phyloP scores from a whole-genome alignment of 495 filamentous ascomycete genomes.

The Acidiella bohemica region DNA sequence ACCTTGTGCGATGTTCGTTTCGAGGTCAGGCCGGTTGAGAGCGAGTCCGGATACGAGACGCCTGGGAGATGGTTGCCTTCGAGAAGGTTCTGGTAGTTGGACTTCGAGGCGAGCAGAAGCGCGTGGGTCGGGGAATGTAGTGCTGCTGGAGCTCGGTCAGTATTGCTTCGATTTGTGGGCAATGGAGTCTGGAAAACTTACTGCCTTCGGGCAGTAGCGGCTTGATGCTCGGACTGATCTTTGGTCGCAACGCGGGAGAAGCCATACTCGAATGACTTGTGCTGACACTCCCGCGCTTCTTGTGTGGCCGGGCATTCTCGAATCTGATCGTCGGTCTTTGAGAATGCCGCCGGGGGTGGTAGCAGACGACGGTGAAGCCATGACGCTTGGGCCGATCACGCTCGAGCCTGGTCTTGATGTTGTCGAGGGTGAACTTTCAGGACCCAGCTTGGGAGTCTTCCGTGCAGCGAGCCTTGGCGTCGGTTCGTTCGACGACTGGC shows the following conservation, averaged over 20 bases:
- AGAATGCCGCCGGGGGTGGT: conserved; percentile 12
- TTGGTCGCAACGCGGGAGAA: conserved; percentile 74
- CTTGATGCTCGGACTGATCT: conserved; percentile 89
- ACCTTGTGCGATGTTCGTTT: conserved; percentile 98
- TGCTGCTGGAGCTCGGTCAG: conserved; percentile 24
- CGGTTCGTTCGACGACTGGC: conserved; percentile 10
- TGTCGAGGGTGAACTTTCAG: conserved; percentile 19
- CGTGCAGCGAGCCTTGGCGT: conserved; percentile 25
- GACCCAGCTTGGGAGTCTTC: conserved; percentile 27
- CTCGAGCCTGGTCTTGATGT: conserved; percentile 15
- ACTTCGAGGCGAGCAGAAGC: conserved; percentile 78
- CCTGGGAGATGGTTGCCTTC: conserved; percentile 85
- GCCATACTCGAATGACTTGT: conserved; percentile 55
- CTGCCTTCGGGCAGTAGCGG: conserved; percentile 68
- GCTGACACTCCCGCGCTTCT: conserved; percentile 56
- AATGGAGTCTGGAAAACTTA: too few relatives aligned
- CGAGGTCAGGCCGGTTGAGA: conserved; percentile 84
- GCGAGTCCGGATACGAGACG: conserved; percentile 75
- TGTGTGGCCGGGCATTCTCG: conserved; percentile 27
- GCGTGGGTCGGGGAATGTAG: conserved; percentile 62
- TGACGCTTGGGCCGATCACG: conserved; percentile 9
- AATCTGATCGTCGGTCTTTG: conserved; percentile 21
- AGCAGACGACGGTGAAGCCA: conserved; percentile 10
- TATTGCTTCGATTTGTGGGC: background rate
- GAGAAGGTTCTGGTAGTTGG: conserved; percentile 94